These are phyloP conservation scores for Zalaria sp. DNA, from an alignment of 2,329 filamentous ascomycete genomes.

Conservation along the genomic window DNA sequence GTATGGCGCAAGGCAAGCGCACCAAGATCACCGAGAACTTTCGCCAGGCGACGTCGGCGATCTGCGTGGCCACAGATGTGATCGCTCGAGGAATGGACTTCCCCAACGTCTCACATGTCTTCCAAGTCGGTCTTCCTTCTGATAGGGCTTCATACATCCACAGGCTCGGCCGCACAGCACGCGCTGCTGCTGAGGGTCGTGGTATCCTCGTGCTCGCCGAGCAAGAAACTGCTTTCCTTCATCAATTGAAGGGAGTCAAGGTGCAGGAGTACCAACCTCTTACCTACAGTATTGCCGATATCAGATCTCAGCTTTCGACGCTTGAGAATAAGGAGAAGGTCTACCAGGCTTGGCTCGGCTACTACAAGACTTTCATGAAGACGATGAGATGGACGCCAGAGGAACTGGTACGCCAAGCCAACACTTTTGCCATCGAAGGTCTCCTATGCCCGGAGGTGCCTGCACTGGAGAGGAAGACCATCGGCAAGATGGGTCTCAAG, in stretches of 20 bases:
- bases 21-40: slow-evolving; percentile 30
- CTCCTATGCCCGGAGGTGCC: slow-evolving; percentile 33
- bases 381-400: slow-evolving; percentile 19
- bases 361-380: slow-evolving; percentile 21
- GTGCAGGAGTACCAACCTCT: slow-evolving; percentile 30
- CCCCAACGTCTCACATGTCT: slow-evolving; percentile 83
- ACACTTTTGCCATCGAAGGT: slow-evolving; percentile 24
- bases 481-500: slow-evolving; percentile 35
- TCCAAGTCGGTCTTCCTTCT: slow-evolving; percentile 53
- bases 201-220: slow-evolving; percentile 40
- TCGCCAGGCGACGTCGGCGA: slow-evolving; percentile 30
- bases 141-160: slow-evolving; percentile 62
- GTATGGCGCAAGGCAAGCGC: slow-evolving; percentile 26
- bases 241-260: slow-evolving; percentile 32
- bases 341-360: slow-evolving; percentile 33
- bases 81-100: slow-evolving; percentile 96
- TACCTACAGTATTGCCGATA: slow-evolving; percentile 13
- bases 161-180: slow-evolving; percentile 81
- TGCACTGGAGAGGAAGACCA: slow-evolving; percentile 27
- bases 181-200: slow-evolving; percentile 60
- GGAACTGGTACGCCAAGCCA: slow-evolving; percentile 27
- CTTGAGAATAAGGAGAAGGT: slow-evolving; percentile 29
- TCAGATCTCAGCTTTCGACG: slow-evolving; percentile 17
- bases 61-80: slow-evolving; percentile 50
- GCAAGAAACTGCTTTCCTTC: slow-evolving; percentile 37